Conservation (phyloP, 352 stramenopile genomes). For the Globisporangium splendens region DNA sequence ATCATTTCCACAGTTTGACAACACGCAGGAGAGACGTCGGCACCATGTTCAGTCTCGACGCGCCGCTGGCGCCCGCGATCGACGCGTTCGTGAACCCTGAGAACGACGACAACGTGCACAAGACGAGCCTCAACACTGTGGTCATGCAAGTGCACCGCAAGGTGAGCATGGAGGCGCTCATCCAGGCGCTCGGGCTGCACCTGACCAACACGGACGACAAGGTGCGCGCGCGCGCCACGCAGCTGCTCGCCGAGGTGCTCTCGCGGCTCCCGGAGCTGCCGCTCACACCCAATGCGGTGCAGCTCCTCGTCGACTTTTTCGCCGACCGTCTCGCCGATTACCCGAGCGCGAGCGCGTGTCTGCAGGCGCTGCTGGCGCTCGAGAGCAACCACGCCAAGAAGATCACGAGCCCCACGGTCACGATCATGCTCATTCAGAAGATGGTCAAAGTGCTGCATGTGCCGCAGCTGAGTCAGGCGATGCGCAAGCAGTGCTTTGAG, state of each 20-base stretch:
- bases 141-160: constrained; percentile 84
- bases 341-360: constrained; percentile 72
- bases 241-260: constrained; percentile 87
- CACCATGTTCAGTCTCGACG: constrained; percentile 81
- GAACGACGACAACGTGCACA: constrained; percentile 79
- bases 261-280: constrained; percentile 83
- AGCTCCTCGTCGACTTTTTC: constrained; percentile 84
- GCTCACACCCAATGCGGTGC: constrained; percentile 61
- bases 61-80: constrained; percentile 78
- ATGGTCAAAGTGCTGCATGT: constrained; percentile 67
- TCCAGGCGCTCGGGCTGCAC: constrained; percentile 67
- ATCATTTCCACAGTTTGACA: neutral
- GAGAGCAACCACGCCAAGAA: constrained; percentile 63
- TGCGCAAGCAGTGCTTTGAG: constrained; percentile 86
- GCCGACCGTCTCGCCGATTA: constrained; percentile 80
- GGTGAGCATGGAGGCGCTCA: constrained; percentile 73
- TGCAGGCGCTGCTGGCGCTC: constrained; percentile 73
- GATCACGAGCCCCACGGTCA: constrained; percentile 43
- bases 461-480: constrained; percentile 75
- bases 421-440: constrained; percentile 60
- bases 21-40: neutral
- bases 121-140: constrained; percentile 85
- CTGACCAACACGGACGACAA: constrained; percentile 81
- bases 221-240: constrained; percentile 68
- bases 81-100: constrained; percentile 84